These are phyloP conservation scores for Wickerhamiella sorbophila DNA, from an alignment of 805 yeast genomes.

Conservation along the genomic window DNA sequence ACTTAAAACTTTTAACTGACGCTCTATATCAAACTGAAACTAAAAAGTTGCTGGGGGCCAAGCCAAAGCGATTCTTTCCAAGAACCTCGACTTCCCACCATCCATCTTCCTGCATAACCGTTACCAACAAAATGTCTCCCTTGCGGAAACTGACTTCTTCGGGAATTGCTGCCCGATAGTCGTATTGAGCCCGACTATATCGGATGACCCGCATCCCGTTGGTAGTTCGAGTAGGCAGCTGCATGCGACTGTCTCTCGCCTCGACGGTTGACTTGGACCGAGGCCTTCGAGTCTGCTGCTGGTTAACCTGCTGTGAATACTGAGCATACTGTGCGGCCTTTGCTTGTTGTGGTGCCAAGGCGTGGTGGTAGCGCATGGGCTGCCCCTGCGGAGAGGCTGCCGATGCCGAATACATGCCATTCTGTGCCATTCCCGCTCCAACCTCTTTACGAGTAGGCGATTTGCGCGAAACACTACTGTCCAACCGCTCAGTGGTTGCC, in stretches of 20 bases:
- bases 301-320: constrained; percentile 9
- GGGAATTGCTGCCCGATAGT: constrained; percentile 44
- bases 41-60: constrained; percentile 49
- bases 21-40: constrained; percentile 8
- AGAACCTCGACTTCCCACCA: constrained; percentile 62
- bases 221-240: constrained; percentile 34
- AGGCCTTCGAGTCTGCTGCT: constrained; percentile 12
- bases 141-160: constrained; percentile 47
- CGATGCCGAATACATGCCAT: background rate
- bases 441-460: constrained; percentile 3
- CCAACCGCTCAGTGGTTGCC: background rate
- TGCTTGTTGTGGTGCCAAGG: constrained; percentile 4
- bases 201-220: constrained; percentile 42
- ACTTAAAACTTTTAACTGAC: too few species aligned
- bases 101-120: constrained; percentile 50
- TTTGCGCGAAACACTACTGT: background rate
- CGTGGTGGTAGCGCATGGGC: background rate
- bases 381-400: background rate
- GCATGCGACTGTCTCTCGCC: constrained; percentile 2
- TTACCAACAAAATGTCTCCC: constrained; percentile 39
- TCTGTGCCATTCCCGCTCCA: constrained; percentile 2
- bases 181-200: constrained; percentile 42
- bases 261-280: constrained; percentile 18
- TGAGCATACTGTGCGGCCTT: background rate
- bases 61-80: constrained; percentile 31